Conservation (phyloP, 2,329 filamentous ascomycete genomes). For the Verruconis gallopava region DNA sequence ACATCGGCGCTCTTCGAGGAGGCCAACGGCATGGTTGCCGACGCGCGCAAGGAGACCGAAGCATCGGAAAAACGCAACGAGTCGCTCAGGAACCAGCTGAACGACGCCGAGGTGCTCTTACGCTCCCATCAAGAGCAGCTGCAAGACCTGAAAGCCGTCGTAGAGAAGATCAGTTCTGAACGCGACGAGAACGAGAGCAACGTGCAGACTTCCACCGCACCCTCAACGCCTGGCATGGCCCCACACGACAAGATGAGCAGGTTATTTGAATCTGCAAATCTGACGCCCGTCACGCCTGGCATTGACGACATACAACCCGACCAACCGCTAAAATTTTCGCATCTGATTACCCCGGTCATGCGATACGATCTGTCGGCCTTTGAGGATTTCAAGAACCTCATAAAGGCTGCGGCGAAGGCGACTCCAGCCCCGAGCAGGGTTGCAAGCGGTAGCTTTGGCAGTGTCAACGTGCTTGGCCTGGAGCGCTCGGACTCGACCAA, state of each 20-base stretch:
- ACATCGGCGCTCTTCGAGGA: conserved; percentile 94
- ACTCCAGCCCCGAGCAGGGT: conserved; percentile 50
- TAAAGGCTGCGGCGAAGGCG: conserved; percentile 50
- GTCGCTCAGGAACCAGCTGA: conserved; percentile 70
- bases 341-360: conserved; percentile 71
- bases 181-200: conserved; percentile 58
- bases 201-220: conserved; percentile 54
- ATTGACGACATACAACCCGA: conserved; percentile 44
- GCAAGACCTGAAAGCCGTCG: conserved; percentile 76
- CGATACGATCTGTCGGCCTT: conserved; percentile 70
- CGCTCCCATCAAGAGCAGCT: conserved; percentile 89
- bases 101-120: conserved; percentile 74
- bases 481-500: conserved; percentile 26
- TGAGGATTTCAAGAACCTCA: conserved; percentile 70
- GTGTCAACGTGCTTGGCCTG: conserved; percentile 43
- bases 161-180: conserved; percentile 72
- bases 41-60: conserved; percentile 75
- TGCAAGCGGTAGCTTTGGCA: conserved; percentile 58
- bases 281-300: conserved; percentile 35
- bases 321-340: conserved; percentile 60
- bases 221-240: conserved; percentile 62
- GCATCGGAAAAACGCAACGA: conserved; percentile 72
- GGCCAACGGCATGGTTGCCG: conserved; percentile 95
- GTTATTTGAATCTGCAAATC: conserved; percentile 47
- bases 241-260: conserved; percentile 44